Percentiles rank a stretch among this genome's conserved stretches.
Conservation (phyloP, 768 basidiomycete species). For the Chlorophyllum brunneum region DNA sequence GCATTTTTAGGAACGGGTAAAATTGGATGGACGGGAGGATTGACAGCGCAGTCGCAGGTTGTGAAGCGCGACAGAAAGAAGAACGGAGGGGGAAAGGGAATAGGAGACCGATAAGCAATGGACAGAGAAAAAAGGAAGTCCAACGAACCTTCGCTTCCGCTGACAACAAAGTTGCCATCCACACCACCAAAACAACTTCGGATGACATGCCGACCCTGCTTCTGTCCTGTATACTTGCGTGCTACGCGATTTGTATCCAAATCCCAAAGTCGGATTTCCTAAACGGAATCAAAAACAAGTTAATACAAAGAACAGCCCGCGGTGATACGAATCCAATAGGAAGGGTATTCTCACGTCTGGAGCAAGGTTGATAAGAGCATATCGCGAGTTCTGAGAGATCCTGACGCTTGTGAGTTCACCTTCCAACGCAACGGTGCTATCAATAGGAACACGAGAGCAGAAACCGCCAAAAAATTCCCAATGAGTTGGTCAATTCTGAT, state of each 20-base stretch:
- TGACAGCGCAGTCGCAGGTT: neutral
- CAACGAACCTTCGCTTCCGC: conserved; percentile 87
- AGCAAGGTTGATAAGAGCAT: conserved; percentile 81
- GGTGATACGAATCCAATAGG: conserved; percentile 12
- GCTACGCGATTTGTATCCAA: conserved; percentile 64
- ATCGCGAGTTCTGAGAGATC: conserved; percentile 81
- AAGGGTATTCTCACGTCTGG: conserved; percentile 63
- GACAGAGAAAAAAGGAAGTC: conserved; percentile 12
- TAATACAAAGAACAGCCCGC: conserved; percentile 10
- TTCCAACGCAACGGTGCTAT: conserved; percentile 47
- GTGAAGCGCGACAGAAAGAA: neutral
- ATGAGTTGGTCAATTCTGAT: neutral
- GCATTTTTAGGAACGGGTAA: neutral
- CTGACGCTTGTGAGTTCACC: conserved; percentile 88
- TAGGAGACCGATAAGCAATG: neutral
- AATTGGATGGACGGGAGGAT: neutral
- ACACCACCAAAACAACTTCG: conserved; percentile 92
- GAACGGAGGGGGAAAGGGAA: neutral
- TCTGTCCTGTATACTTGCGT: conserved; percentile 83
- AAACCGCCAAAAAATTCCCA: conserved; percentile 9
- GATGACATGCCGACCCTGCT: conserved; percentile 80
- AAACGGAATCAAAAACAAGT: conserved; percentile 12
- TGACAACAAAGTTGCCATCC: conserved; percentile 84
- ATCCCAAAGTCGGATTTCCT: conserved; percentile 93
- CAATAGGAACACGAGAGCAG: conserved; percentile 16